Conservation (phyloP, 768 basidiomycete species). For the Termitomyces sp. region DNA sequence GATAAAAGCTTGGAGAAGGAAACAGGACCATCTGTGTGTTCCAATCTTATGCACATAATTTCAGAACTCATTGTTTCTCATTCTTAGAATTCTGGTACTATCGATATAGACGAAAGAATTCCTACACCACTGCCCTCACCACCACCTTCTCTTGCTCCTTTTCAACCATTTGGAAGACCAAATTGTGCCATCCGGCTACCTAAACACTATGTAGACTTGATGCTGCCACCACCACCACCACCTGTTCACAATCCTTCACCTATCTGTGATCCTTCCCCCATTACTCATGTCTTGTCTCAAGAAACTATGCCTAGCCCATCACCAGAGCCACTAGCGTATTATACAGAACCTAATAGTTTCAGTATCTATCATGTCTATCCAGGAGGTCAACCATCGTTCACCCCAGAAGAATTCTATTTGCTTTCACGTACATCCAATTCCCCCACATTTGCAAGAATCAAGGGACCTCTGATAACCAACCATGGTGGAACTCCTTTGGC, state of each 20-base stretch:
- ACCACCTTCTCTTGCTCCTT: background rate
- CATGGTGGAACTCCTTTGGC: too few species aligned
- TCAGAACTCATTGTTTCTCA: background rate
- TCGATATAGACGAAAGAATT: too few species aligned
- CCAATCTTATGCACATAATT: background rate
- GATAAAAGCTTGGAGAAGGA: background rate
- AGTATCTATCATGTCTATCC: conserved; percentile 12
- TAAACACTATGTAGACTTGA: background rate
- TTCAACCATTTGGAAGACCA: background rate
- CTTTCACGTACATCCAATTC: too few species aligned
- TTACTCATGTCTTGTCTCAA: background rate
- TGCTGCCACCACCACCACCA: conserved; percentile 7
- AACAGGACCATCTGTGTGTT: background rate
- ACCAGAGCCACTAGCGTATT: background rate
- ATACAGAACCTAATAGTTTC: conserved; percentile 2
- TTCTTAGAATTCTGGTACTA: background rate
- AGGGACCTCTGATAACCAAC: too few species aligned
- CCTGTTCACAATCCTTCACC: too few species aligned
- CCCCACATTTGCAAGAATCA: too few species aligned
- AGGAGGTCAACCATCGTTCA: conserved; percentile 8
- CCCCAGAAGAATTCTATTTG: conserved; percentile 7
- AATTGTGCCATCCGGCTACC: background rate
- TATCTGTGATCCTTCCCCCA: background rate
- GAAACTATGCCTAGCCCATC: too few species aligned
- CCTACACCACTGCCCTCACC: too few species aligned